phyloP scores from a whole-genome alignment of 768 basidiomycete genomes.

The Termitomyces eurrhizus region DNA sequence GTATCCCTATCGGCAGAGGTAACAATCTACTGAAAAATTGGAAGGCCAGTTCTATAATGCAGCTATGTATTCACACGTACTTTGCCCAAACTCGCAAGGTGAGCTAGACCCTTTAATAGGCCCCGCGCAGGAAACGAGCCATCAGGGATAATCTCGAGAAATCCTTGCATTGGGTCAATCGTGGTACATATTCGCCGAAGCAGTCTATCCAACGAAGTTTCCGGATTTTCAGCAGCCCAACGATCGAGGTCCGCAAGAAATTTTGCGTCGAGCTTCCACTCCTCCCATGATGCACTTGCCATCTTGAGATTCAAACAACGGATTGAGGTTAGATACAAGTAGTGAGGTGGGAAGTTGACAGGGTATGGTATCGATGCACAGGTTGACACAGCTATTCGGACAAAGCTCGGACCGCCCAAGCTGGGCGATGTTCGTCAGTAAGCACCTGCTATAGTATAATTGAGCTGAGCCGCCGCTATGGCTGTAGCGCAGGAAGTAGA shows the following conservation, averaged over 20 bases:
- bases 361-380: not conserved
- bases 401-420: not conserved
- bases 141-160: conserved; percentile 16
- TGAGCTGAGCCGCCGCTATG: not conserved
- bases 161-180: conserved; percentile 5
- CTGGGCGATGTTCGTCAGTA: not conserved
- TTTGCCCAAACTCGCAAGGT: conserved; percentile 10
- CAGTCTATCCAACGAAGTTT: conserved; percentile 4
- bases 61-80: not conserved
- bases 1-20: conserved; percentile 1
- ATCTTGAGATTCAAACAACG: not conserved
- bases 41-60: not conserved
- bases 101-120: conserved; percentile 13
- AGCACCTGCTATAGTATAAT: not conserved
- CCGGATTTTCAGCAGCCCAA: conserved; percentile 9
- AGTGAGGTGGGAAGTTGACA: not conserved
- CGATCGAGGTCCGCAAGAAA: conserved; percentile 6
- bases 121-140: conserved; percentile 14
- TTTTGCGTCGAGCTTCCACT: conserved; percentile 10
- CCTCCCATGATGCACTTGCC: conserved; percentile 1
- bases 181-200: conserved; percentile 2
- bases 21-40: not conserved
- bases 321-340: not conserved
- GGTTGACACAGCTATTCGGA: not conserved
- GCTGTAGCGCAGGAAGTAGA: not conserved